Evolutionary conservation across 306 rosid species (phyloP).

Genomic region (Medicago ruthenica): DNA sequence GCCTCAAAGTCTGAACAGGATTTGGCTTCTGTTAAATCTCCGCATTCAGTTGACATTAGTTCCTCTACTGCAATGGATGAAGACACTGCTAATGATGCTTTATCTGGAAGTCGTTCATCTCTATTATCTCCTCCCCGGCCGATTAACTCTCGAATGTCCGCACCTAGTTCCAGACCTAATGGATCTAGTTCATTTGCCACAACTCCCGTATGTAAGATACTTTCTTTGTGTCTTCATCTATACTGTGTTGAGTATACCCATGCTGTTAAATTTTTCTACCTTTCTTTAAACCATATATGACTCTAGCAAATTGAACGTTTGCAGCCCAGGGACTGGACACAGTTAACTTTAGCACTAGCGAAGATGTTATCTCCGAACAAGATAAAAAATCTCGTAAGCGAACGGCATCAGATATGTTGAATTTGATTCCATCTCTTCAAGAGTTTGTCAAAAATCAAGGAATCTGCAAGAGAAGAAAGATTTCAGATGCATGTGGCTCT

Average conservation of each 20-base stretch:
- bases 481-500: conserved; percentile 55
- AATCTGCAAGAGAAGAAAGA: conserved; percentile 68
- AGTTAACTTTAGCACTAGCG: conserved; percentile 47
- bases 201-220: conserved; percentile 86
- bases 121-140: conserved; percentile 79
- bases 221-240: conserved; percentile 46
- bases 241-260: conserved; percentile 11
- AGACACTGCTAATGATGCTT: conserved; percentile 70
- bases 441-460: conserved; percentile 56
- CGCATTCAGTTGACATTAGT: conserved; percentile 65
- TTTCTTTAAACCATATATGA: conserved; percentile 40
- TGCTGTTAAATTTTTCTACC: conserved; percentile 16
- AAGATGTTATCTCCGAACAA: conserved; percentile 60
- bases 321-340: conserved; percentile 78
- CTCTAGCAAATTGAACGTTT: conserved; percentile 41
- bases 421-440: conserved; percentile 84
- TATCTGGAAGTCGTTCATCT: conserved; percentile 65
- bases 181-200: conserved; percentile 70
- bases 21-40: conserved; percentile 82
- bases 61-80: conserved; percentile 73
- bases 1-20: conserved; percentile 98
- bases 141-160: conserved; percentile 59
- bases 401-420: conserved; percentile 77
- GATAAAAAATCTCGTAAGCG: conserved; percentile 75
- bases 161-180: conserved; percentile 60